These are phyloP conservation scores for Licmophora abbreviata DNA, from an alignment of 108 stramenopile species.

Conservation along the genomic window DNA sequence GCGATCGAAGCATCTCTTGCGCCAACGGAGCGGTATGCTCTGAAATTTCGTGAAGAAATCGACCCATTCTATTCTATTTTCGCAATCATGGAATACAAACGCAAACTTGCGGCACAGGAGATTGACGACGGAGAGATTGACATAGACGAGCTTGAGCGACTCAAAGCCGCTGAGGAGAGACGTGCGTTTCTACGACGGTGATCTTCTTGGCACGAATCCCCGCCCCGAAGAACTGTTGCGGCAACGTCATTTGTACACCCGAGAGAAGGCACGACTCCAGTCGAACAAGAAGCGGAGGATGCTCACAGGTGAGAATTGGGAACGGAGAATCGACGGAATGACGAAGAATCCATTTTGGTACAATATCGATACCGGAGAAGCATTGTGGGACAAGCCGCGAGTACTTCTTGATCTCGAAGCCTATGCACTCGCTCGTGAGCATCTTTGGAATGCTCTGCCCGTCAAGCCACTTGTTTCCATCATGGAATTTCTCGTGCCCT, in stretches of 20 bases:
- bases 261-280: conserved; percentile 66
- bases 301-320: conserved; percentile 78
- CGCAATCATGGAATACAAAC: conserved; percentile 45
- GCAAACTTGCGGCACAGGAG: conserved; percentile 27
- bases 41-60: conserved; percentile 55
- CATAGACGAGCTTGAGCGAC: conserved; percentile 59
- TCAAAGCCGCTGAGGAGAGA: conserved; percentile 59
- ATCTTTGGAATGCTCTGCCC: conserved; percentile 57
- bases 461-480: conserved; percentile 43
- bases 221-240: conserved; percentile 58
- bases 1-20: conserved; percentile 71
- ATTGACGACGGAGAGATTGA: conserved; percentile 52
- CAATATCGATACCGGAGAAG: conserved; percentile 85
- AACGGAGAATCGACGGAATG: conserved; percentile 33
- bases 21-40: conserved; percentile 65
- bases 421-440: conserved; percentile 27
- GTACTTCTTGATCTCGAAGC: conserved; percentile 62
- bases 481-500: conserved; percentile 63
- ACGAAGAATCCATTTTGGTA: conserved; percentile 62
- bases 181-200: conserved; percentile 68
- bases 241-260: conserved; percentile 62
- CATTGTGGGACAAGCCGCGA: conserved; percentile 62
- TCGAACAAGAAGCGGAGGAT: conserved; percentile 61
- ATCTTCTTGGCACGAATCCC: conserved; percentile 67
- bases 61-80: conserved; percentile 76